Evolutionary conservation across 2,329 filamentous ascomycete species (phyloP).

Genomic region (Penicillium rolfsii): DNA sequence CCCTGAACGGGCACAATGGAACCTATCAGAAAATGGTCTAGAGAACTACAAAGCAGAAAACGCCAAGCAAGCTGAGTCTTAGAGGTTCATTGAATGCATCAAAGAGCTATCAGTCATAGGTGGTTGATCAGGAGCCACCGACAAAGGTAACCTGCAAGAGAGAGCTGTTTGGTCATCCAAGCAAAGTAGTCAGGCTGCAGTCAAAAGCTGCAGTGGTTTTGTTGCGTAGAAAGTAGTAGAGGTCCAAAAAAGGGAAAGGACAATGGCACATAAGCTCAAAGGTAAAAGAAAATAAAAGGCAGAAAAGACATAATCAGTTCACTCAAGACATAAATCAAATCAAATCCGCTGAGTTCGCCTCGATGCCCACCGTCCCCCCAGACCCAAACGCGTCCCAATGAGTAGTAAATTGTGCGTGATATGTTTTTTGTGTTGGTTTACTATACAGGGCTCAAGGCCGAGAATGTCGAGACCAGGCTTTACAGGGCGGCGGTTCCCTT

Average conservation of each 20-base stretch:
- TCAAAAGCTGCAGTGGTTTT: constrained; percentile 23
- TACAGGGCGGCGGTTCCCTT: constrained; percentile 42
- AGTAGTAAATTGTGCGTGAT: constrained; percentile 31
- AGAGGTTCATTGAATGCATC: constrained; percentile 4
- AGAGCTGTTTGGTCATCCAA: constrained; percentile 10
- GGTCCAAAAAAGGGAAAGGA: constrained; percentile 13
- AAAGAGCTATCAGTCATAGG: constrained; percentile 8
- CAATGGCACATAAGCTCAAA: constrained; percentile 26
- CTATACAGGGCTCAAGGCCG: constrained; percentile 44
- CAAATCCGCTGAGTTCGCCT: constrained; percentile 44
- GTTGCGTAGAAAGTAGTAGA: constrained; percentile 14
- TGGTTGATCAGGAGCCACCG: constrained; percentile 19
- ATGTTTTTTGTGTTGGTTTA: constrained; percentile 37
- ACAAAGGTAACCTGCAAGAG: constrained; percentile 11
- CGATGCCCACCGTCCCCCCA: constrained; percentile 39
- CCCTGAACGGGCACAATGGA: background rate
- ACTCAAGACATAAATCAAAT: constrained; percentile 38
- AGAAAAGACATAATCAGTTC: constrained; percentile 29
- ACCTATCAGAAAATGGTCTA: background rate
- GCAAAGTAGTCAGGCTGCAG: constrained; percentile 18
- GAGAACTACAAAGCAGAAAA: background rate
- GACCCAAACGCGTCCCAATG: constrained; percentile 46
- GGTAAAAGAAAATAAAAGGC: constrained; percentile 19
- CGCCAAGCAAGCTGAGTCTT: background rate
- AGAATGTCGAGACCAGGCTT: constrained; percentile 20